Evolutionary conservation across 768 basidiomycete species (phyloP).

Genomic region (Hericium coralloides): DNA sequence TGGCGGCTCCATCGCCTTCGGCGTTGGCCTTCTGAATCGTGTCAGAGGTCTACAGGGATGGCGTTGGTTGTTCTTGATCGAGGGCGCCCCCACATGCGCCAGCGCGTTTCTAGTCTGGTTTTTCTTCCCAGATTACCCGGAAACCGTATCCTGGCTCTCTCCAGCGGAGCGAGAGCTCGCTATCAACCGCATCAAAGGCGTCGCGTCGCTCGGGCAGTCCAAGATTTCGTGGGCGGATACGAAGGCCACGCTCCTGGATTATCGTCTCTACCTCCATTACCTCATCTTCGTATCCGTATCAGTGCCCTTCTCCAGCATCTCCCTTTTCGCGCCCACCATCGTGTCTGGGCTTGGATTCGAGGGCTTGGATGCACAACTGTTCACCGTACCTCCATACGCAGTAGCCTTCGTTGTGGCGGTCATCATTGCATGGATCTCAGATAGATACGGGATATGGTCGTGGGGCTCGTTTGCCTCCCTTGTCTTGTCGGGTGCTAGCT

Average conservation of each 20-base stretch:
- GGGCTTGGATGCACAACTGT: constrained; percentile 45
- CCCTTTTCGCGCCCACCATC: constrained; percentile 66
- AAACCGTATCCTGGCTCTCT: constrained; percentile 22
- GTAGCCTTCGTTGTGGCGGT: constrained; percentile 17
- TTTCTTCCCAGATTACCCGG: background rate
- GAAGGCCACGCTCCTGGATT: constrained; percentile 25
- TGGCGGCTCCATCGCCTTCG: constrained; percentile 22
- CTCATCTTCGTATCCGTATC: constrained; percentile 36
- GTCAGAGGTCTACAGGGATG: constrained; percentile 18
- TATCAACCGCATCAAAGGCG: constrained; percentile 27
- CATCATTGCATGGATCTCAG: background rate
- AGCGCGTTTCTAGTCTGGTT: constrained; percentile 23
- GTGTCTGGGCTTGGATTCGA: constrained; percentile 52
- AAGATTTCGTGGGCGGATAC: constrained; percentile 31
- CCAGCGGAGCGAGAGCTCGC: constrained; percentile 33
- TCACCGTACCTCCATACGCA: constrained; percentile 45
- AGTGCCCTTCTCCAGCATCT: constrained; percentile 31
- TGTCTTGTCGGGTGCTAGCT: background rate
- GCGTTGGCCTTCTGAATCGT: constrained; percentile 22
- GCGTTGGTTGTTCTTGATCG: constrained; percentile 33
- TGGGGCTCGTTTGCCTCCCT: background rate
- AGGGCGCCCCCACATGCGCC: constrained; percentile 37
- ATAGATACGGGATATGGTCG: background rate
- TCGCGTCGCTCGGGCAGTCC: constrained; percentile 26
- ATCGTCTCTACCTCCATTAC: constrained; percentile 30